Conservation (phyloP, 2,329 filamentous ascomycete genomes). For the Trichoderma sp. region DNA sequence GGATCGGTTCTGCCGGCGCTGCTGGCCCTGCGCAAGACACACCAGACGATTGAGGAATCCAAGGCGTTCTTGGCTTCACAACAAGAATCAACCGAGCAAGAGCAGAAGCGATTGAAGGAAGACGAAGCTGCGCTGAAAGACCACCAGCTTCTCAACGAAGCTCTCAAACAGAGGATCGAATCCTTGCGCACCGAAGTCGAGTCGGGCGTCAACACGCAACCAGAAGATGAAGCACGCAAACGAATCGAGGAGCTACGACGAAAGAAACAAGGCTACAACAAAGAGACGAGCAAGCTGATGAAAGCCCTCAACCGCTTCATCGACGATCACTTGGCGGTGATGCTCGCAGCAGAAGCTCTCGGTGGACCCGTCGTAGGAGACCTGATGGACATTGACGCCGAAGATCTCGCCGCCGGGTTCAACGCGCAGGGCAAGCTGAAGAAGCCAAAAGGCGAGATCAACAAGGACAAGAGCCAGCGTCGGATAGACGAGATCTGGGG, state of each 20-base stretch:
- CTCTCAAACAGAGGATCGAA: constrained; percentile 55
- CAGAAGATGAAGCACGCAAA: constrained; percentile 60
- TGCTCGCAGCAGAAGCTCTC: constrained; percentile 79
- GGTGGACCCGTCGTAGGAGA: constrained; percentile 81
- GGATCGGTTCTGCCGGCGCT: constrained; percentile 69
- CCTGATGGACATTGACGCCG: constrained; percentile 59
- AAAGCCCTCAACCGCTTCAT: constrained; percentile 67
- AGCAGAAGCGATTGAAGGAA: constrained; percentile 46
- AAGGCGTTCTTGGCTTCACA: constrained; percentile 54
- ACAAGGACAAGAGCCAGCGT: constrained; percentile 53
- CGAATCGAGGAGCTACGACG: constrained; percentile 58
- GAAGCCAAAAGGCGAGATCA: constrained; percentile 40
- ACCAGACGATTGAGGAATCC: constrained; percentile 62
- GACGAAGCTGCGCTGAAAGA: constrained; percentile 52
- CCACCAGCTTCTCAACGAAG: constrained; percentile 52
- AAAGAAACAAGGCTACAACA: constrained; percentile 58
- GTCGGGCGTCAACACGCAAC: constrained; percentile 54
- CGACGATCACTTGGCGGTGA: constrained; percentile 63
- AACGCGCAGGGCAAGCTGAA: constrained; percentile 56
- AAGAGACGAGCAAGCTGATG: constrained; percentile 58
- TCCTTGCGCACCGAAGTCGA: constrained; percentile 56
- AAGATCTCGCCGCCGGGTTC: constrained; percentile 59
- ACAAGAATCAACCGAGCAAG: constrained; percentile 39
- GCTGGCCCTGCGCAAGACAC: constrained; percentile 65
- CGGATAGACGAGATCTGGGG: constrained; percentile 65